Evolutionary conservation across 495 filamentous ascomycete genomes (phyloP).

Genomic region (Hapsidospora chrysogenum): DNA sequence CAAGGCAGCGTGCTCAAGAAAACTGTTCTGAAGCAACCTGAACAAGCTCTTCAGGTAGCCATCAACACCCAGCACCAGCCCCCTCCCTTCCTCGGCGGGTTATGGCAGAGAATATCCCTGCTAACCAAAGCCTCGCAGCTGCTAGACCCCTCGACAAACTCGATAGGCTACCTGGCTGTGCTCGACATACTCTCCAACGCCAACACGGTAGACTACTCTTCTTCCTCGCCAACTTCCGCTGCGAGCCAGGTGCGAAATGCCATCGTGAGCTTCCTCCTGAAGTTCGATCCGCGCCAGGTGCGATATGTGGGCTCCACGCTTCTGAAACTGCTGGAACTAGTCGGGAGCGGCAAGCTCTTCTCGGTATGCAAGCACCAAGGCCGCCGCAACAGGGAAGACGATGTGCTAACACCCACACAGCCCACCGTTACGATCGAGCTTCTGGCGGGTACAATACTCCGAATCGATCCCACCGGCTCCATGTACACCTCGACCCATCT

Average conservation of each 20-base stretch:
- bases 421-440: conserved; percentile 41
- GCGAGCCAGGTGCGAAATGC: conserved; percentile 18
- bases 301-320: conserved; percentile 20
- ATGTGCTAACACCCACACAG: conserved; percentile 12
- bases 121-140: conserved; percentile 6
- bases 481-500: conserved; percentile 56
- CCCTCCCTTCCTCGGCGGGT: too few species aligned
- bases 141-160: conserved; percentile 20
- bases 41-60: not conserved
- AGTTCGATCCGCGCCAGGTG: conserved; percentile 28
- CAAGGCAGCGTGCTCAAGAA: not conserved
- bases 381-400: not conserved
- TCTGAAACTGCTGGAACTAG: conserved; percentile 12
- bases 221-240: too few species aligned
- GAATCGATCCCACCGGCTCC: conserved; percentile 52
- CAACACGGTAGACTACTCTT: too few species aligned
- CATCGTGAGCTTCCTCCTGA: conserved; percentile 20
- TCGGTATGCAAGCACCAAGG: conserved; percentile 13
- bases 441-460: conserved; percentile 49
- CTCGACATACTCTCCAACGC: conserved; percentile 14
- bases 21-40: not conserved
- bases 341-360: conserved; percentile 12
- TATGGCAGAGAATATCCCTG: not conserved
- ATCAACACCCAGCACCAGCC: not conserved
- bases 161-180: conserved; percentile 26